Base-by-base conservation (phyloP, 2,329 filamentous ascomycete genomes). In the Colletotrichum australisinense region DNA sequence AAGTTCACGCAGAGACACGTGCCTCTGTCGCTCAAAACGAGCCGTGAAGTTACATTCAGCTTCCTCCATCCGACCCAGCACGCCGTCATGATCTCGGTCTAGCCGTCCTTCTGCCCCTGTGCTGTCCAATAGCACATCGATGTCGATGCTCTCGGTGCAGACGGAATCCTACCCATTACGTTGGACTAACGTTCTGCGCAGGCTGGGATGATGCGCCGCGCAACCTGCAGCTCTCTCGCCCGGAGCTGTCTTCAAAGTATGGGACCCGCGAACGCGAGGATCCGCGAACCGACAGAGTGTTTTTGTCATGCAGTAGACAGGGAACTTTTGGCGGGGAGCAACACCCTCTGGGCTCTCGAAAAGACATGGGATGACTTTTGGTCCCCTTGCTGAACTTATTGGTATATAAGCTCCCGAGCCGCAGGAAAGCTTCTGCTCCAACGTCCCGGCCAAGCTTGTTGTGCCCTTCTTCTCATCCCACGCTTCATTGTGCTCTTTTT, bases 391-490 rank as follows among this genome's bases (percentile, higher is more conserved):
- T 35, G n/a, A 28, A 69, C 38, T 5, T 24, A 9, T n/a, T 59
- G 32, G 63, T 74, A 74, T 74, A 74, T 74, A 74, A 74, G 57
- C 69, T 74, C 63, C 24, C 56, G 28, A 49, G 42, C 63, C 28
- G 63, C 52, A 68, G 62, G 26, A 63, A 67, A 67, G 63, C 72
- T 74, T 67, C 38, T 3, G 24, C 49, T 35, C 42, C 4, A 24
- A 12, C 42, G 57, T 38, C 49, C 26, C n/a, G 42, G 7, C 52
- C 16, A 56, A 24, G 53, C 11, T 49, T 52, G 38, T 42, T 42
- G 38, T 22, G 7, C 11, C 24, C 22, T 32, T 32, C 30, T 58
- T 46, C 19, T 7, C 42, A 9, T 35, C 26, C 28, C 5, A 73
- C 56, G 56, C 72, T 59, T 63, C 63, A 72, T 63, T 32, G 42